phyloP scores from a whole-genome alignment of 192 early-diverging fungal genomes.

The Obelidium mucronatum region DNA sequence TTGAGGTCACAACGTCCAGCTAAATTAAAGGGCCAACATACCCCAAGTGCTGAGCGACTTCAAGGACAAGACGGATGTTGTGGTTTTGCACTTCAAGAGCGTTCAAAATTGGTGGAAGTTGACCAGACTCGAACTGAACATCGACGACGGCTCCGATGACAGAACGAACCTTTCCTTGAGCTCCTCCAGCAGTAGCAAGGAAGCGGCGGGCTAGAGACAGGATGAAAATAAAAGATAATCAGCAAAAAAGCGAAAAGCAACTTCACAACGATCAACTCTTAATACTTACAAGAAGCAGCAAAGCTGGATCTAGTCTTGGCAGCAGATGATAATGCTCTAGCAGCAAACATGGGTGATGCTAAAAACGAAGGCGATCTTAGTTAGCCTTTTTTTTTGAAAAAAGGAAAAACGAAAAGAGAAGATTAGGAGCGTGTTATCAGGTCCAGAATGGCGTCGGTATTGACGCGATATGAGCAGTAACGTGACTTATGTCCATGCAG shows the following conservation, averaged over 20 bases:
- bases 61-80: slow-evolving; percentile 87
- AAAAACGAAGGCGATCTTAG: not conserved
- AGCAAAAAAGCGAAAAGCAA: slow-evolving; percentile 4
- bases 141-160: slow-evolving; percentile 99
- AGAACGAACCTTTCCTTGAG: slow-evolving; percentile 82
- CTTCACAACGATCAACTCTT: too few species aligned
- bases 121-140: slow-evolving; percentile 91
- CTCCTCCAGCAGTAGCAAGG: slow-evolving; percentile 48
- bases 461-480: too few species aligned
- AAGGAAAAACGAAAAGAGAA: slow-evolving; percentile 6
- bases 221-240: too few species aligned
- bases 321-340: slow-evolving; percentile 30
- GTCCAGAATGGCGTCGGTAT: too few species aligned
- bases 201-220: slow-evolving; percentile 37
- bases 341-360: slow-evolving; percentile 38
- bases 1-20: too few species aligned
- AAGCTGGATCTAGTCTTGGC: slow-evolving; percentile 29
- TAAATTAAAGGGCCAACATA: slow-evolving; percentile 38
- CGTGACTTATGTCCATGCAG: too few species aligned
- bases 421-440: too few species aligned
- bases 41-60: slow-evolving; percentile 96
- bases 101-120: slow-evolving; percentile 94
- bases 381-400: not conserved
- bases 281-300: slow-evolving; percentile 27
- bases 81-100: slow-evolving; percentile 91